Evolutionary conservation across 805 yeast genomes (phyloP).

Genomic region (Saccharomyces paradoxus): DNA sequence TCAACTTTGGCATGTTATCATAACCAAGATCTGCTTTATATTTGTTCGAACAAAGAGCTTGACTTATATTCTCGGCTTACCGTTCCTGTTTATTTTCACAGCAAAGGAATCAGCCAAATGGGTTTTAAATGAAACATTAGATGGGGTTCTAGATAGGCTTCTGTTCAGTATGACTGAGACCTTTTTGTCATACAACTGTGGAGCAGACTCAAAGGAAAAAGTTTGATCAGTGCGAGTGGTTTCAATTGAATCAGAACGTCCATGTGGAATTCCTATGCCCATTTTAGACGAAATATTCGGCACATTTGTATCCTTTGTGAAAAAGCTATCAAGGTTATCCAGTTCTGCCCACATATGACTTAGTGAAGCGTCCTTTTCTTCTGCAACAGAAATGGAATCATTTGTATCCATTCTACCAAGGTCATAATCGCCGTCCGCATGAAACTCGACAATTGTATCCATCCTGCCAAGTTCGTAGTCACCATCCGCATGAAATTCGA

Average conservation of each 20-base stretch:
- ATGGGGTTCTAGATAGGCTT: slow-evolving; percentile 64
- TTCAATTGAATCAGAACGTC: slow-evolving; percentile 46
- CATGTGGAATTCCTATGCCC: slow-evolving; percentile 24
- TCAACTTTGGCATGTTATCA: background rate
- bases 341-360: slow-evolving; percentile 90
- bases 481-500: slow-evolving; percentile 29
- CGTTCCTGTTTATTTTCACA: slow-evolving; percentile 22
- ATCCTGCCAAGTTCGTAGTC: slow-evolving; percentile 23
- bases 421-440: slow-evolving; percentile 28
- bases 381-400: slow-evolving; percentile 34
- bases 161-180: slow-evolving; percentile 67
- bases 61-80: background rate
- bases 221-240: slow-evolving; percentile 45
- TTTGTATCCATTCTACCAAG: slow-evolving; percentile 21
- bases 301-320: slow-evolving; percentile 49
- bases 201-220: slow-evolving; percentile 60
- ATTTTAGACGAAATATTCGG: slow-evolving; percentile 2
- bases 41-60: background rate
- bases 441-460: slow-evolving; percentile 29
- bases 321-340: slow-evolving; percentile 82
- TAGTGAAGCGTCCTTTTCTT: slow-evolving; percentile 63
- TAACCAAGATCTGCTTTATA: too few species aligned
- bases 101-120: slow-evolving; percentile 62
- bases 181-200: slow-evolving; percentile 70
- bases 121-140: slow-evolving; percentile 70